phyloP scores from a whole-genome alignment of 495 filamentous ascomycete genomes.

The Neurospora pannonica region DNA sequence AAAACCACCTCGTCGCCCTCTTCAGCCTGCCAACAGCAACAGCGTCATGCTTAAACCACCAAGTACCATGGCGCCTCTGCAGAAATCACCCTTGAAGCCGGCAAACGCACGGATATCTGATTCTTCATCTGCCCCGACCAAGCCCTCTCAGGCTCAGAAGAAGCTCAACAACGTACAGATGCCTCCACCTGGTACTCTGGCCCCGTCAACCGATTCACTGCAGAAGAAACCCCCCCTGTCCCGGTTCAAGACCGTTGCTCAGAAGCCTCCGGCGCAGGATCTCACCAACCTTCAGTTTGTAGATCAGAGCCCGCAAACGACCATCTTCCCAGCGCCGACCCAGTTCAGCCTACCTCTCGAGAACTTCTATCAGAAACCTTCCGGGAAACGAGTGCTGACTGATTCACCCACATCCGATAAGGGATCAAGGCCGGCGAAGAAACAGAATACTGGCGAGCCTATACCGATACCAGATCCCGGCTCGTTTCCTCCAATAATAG shows the following conservation, averaged over 20 bases:
- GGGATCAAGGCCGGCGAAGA: constrained; percentile 59
- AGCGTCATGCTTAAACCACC: constrained; percentile 47
- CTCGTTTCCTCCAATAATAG: constrained; percentile 69
- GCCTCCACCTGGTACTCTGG: constrained; percentile 55
- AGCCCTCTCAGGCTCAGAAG: constrained; percentile 34
- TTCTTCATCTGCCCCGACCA: constrained; percentile 34
- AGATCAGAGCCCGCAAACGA: constrained; percentile 53
- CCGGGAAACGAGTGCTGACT: constrained; percentile 57
- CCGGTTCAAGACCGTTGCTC: constrained; percentile 49
- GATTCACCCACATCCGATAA: constrained; percentile 60
- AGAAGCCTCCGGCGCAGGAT: constrained; percentile 57
- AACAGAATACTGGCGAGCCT: constrained; percentile 40
- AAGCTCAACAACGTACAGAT: constrained; percentile 56
- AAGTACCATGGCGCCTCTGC: constrained; percentile 24
- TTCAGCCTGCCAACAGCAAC: constrained; percentile 42
- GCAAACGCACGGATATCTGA: constrained; percentile 23
- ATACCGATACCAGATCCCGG: constrained; percentile 66
- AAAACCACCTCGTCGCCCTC: constrained; percentile 35
- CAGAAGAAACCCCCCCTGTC: constrained; percentile 63
- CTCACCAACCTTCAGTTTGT: constrained; percentile 38
- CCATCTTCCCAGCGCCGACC: constrained; percentile 38
- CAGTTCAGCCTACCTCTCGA: constrained; percentile 42
- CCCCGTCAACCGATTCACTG: constrained; percentile 74
- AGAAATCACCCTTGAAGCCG: constrained; percentile 51
- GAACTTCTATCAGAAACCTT: constrained; percentile 48